Percentiles rank a stretch among this genome's conserved stretches.
Conservation (phyloP, 306 rosid genomes). For the Lathyrus tuberosus region DNA sequence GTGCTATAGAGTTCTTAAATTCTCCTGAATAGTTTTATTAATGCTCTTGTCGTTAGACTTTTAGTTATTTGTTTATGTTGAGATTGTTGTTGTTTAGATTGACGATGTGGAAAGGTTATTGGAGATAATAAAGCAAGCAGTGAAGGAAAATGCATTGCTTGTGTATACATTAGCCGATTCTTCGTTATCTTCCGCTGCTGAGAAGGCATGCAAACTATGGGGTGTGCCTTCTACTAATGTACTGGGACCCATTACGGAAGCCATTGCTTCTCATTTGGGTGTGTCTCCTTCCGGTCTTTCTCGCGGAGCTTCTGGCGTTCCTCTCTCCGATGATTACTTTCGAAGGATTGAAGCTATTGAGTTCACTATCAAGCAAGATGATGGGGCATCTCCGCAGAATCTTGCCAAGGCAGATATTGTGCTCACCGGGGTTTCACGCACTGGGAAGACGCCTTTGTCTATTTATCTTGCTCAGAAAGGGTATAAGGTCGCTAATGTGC, state of each 20-base stretch:
- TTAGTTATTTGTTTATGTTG: too few species aligned
- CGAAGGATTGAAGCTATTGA: conserved; percentile 90
- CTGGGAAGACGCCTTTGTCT: conserved; percentile 93
- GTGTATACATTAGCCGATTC: conserved; percentile 91
- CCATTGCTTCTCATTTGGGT: conserved; percentile 76
- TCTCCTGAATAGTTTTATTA: too few species aligned
- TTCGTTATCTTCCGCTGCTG: conserved; percentile 74
- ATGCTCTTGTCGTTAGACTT: too few species aligned
- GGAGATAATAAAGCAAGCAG: conserved; percentile 87
- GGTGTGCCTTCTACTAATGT: conserved; percentile 73
- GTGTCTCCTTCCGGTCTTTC: conserved; percentile 88
- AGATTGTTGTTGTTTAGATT: conserved; percentile 47
- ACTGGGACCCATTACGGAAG: conserved; percentile 79
- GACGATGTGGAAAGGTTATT: conserved; percentile 75
- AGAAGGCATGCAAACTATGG: conserved; percentile 79
- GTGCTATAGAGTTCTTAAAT: too few species aligned
- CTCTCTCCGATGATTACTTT: conserved; percentile 83
- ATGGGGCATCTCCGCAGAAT: conserved; percentile 91
- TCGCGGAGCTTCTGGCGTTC: conserved; percentile 79
- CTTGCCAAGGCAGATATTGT: conserved; percentile 79
- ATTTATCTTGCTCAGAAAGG: conserved; percentile 91
- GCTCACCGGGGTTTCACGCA: conserved; percentile 88
- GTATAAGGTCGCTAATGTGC: conserved; percentile 91
- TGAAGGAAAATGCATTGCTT: conserved; percentile 76
- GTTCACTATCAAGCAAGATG: conserved; percentile 94